Percentiles rank a stretch among this genome's conserved stretches.
These are phyloP conservation scores for Fomitiporia mediterranea DNA, from an alignment of 1,284 basidiomycete species.

Conservation along the genomic window DNA sequence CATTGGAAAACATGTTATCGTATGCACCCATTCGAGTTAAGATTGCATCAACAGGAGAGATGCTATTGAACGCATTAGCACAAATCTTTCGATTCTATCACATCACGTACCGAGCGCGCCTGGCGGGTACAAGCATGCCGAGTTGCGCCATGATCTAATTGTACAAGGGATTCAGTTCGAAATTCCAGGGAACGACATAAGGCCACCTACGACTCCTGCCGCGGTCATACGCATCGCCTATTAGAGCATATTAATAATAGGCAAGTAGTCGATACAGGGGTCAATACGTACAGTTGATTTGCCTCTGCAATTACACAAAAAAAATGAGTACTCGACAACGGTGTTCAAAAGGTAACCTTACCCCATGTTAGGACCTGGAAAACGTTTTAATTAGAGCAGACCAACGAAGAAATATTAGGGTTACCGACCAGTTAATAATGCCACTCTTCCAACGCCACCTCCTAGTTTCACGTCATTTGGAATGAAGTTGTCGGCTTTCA, in stretches of 20 bases:
- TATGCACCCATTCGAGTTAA: constrained; percentile 98
- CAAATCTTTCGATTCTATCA: not conserved
- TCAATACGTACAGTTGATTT: constrained; percentile 72
- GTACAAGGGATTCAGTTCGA: not conserved
- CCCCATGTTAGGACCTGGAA: constrained; percentile 85
- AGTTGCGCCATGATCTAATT: constrained; percentile 90
- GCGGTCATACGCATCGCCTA: constrained; percentile 96
- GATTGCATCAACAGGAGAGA: constrained; percentile 91
- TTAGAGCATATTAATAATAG: constrained; percentile 10
- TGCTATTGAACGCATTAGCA: constrained; percentile 34
- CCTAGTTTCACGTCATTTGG: constrained; percentile 93
- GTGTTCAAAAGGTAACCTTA: constrained; percentile 35
- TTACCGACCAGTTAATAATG: constrained; percentile 78
- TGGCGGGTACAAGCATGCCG: constrained; percentile 95
- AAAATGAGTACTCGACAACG: not conserved
- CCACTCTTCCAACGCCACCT: constrained; percentile 71
- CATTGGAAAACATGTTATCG: constrained; percentile 94
- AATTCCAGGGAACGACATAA: not conserved
- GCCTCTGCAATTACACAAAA: constrained; percentile 45
- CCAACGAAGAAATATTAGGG: constrained; percentile 3
- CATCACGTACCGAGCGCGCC: constrained; percentile 60
- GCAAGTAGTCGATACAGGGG: too few species aligned
- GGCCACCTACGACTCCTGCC: constrained; percentile 64
- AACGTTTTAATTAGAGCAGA: constrained; percentile 5
- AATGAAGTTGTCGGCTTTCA: constrained; percentile 76